Base-by-base conservation (phyloP, 768 basidiomycete species). In the Podaxis sp. region DNA sequence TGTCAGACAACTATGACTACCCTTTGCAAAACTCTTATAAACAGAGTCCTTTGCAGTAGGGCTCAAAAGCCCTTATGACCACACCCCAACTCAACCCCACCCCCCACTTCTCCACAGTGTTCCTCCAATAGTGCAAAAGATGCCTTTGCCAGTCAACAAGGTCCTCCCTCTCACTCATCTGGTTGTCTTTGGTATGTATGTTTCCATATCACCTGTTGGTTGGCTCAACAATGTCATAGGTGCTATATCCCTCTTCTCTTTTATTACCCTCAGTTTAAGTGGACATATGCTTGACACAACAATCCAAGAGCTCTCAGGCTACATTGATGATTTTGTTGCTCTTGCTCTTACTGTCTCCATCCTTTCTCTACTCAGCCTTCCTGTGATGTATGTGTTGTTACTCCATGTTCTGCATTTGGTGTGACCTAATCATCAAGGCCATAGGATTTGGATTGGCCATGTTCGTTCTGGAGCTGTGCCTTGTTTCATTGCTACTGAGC, bases 401-500 rank as follows among this genome's bases (percentile, higher is more conserved):
- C n/a, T n/a, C n/a, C n/a, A n/a, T n/a, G n/a, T 46, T 30, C 41
- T 22, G 15, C 56, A 6, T 40, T 53, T 53, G 6, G 40, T 17
- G 11, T 41, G 4, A 2, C 17, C 33, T 37, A 10, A 26, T 26
- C 17, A 20, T 38, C 44, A 46, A 48, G 20, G n/a, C 28, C 51
- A 24, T 59, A 80, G 77, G 71, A 65, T 77, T 24, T 64, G 68
- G 46, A 58, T 82, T n/a, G 79, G 79, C 53, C 58, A 69, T 3
- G 62, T 69, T 33, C 74, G 76, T 40, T 74, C 75, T 56, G 77
- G 76, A 20, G 77, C 76, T 1, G 66, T 79, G 51, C 72, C 76
- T 2, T 78, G 78, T 1, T 77, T 76, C 73, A 73, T 81, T 20
- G 66, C 70, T 11, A 70, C 78, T 53, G 82, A 84, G 63, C 48